phyloP scores from a whole-genome alignment of 768 basidiomycete genomes.

The Amyloporia xantha region DNA sequence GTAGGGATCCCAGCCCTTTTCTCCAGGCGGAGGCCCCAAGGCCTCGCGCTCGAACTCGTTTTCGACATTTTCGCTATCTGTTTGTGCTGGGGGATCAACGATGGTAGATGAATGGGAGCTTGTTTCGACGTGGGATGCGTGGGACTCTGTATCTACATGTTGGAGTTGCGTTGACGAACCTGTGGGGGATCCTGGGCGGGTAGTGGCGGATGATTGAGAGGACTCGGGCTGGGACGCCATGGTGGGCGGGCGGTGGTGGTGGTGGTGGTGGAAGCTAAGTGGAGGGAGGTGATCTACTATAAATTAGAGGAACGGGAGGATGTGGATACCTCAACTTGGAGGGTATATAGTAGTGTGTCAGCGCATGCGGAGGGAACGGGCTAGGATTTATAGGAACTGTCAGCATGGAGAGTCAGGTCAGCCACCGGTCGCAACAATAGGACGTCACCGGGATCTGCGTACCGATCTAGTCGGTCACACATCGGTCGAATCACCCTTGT shows the following conservation, averaged over 20 bases:
- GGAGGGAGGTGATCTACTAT: neutral
- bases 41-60: slow-evolving; percentile 19
- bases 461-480: neutral
- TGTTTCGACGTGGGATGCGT: neutral
- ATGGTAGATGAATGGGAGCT: slow-evolving; percentile 13
- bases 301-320: neutral
- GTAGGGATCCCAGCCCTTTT: slow-evolving; percentile 21
- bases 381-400: neutral
- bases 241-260: too few relatives aligned
- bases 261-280: too few relatives aligned
- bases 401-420: neutral
- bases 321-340: neutral
- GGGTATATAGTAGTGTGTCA: neutral
- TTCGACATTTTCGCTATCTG: slow-evolving; percentile 10
- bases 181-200: neutral
- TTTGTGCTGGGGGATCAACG: slow-evolving; percentile 7
- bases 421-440: too few relatives aligned
- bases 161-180: neutral
- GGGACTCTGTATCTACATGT: neutral
- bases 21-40: slow-evolving; percentile 18
- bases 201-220: neutral
- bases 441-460: neutral
- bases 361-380: neutral
- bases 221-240: slow-evolving; percentile 1
- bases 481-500: neutral